Evolutionary conservation across 257 asterid species (phyloP), one percentile per base, ranked within the genome.

Genomic region (Ilex asprella): DNA sequence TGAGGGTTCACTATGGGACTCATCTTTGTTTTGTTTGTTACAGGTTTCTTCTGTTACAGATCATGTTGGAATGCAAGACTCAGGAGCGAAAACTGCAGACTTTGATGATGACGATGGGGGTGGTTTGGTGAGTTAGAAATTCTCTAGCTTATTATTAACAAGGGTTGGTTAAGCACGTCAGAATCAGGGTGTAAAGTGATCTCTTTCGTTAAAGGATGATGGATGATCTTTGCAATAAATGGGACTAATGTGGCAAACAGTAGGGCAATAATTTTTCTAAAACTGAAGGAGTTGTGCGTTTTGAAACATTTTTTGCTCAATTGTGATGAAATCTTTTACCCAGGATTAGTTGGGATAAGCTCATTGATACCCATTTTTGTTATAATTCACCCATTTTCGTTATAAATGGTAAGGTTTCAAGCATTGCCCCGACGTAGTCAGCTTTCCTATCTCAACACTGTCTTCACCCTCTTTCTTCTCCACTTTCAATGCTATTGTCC

Each of bases 51-150:
- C 95, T 3, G 97, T 92, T 62, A 84, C 95, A 10, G 98, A 92
- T 70, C 97, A 92, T 74, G 78, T 82, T 60, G 88, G 79, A 56
- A 91, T 50, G 35, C 98, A 86, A 86, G 97, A 92, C 55, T 72
- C 95, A 30, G 98, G 95, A 50, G 75, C 89, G 32, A 92, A 92
- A 79, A 82, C 98, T 71, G 98, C 98, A 12, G 98, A 92, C 79
- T 88, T 92, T 79, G 98, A 92, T 63, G 98, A 92, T 70, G 98
- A 92, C 46, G 98, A 92, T 57, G 98, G 98, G 4, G 98, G 98
- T 71, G 98, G 98, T 52, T 69, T 89, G 95, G 98, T 92, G 80
- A 78, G 96, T 79, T 46, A 10, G 3, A 21, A 10, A 10, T 46
- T 43, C 56, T 10, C 3, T 14, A 46, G 6, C 3, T 7, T 46